These are phyloP conservation scores for Colletotrichum caudatum DNA, from an alignment of 2,329 filamentous ascomycete species.

Conservation along the genomic window DNA sequence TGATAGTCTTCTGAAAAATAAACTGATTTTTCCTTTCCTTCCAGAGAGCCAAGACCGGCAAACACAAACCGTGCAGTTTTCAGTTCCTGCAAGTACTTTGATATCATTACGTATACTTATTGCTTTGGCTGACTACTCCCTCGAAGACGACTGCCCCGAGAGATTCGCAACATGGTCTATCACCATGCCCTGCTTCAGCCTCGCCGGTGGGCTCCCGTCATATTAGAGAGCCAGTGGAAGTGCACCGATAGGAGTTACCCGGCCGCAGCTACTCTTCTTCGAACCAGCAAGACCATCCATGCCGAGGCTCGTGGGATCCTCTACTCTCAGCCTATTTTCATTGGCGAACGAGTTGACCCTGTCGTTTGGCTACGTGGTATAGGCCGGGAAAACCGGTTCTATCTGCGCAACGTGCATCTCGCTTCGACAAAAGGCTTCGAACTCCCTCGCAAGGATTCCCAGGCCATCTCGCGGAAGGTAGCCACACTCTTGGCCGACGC, in stretches of 20 bases:
- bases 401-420: background rate
- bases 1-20: background rate
- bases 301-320: background rate
- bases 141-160: background rate
- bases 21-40: background rate
- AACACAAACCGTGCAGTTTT: background rate
- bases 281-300: background rate
- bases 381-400: background rate
- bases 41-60: background rate
- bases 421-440: background rate
- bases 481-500: background rate
- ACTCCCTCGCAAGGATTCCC: background rate
- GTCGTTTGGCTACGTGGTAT: background rate
- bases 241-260: fast-evolving
- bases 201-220: fast-evolving
- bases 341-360: background rate
- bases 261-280: background rate
- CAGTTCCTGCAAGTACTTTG: background rate
- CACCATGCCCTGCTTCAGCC: background rate
- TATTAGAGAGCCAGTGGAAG: background rate
- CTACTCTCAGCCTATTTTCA: background rate
- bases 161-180: constrained; percentile 4
- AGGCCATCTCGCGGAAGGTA: background rate
- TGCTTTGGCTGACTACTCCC: background rate
- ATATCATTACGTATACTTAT: no score